A percentile compares a stretch with the other conserved stretches of the same genome.
phyloP scores from a whole-genome alignment of 441 rosid genomes.

The Populus hybrid region DNA sequence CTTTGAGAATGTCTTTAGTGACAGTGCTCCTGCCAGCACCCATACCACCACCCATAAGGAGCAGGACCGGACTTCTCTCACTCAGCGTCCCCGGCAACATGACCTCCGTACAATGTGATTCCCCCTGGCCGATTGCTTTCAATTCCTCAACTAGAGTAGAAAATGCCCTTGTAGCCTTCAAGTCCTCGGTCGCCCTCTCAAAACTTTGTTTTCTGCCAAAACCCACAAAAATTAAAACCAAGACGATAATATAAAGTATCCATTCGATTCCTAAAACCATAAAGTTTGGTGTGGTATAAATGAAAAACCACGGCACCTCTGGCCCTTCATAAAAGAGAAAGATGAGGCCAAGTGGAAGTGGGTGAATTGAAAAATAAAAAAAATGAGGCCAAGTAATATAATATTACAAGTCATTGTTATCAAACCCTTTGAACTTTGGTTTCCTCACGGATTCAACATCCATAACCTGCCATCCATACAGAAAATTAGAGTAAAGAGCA shows the following conservation, averaged over 20 bases:
- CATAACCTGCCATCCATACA: conserved; percentile 37
- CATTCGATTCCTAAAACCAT: too few species aligned
- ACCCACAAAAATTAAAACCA: not conserved
- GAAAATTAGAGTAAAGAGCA: not conserved
- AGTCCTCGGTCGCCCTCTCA: conserved; percentile 53
- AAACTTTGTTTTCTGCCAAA: conserved; percentile 64
- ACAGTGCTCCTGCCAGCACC: conserved; percentile 97
- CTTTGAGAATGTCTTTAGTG: conserved; percentile 68
- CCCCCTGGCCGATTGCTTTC: conserved; percentile 51
- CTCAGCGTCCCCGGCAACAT: conserved; percentile 73
- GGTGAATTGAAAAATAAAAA: too few species aligned
- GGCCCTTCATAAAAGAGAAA: too few species aligned
- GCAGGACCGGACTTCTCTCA: conserved; percentile 77
- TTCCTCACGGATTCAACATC: conserved; percentile 46
- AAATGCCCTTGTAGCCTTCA: conserved; percentile 61
- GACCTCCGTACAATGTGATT: conserved; percentile 47
- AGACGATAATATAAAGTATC: not conserved
- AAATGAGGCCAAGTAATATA: too few species aligned
- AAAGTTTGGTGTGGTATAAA: too few species aligned
- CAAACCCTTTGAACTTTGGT: conserved; percentile 43
- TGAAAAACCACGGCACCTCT: too few species aligned
- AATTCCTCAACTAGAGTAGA: conserved; percentile 72
- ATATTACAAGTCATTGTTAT: too few species aligned
- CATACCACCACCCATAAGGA: conserved; percentile 97
- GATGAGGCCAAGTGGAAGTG: too few species aligned